Percentiles rank a stretch among this genome's conserved stretches.
phyloP scores from a whole-genome alignment of 2,329 filamentous ascomycete genomes.

The Ascocoryne sarcoides region DNA sequence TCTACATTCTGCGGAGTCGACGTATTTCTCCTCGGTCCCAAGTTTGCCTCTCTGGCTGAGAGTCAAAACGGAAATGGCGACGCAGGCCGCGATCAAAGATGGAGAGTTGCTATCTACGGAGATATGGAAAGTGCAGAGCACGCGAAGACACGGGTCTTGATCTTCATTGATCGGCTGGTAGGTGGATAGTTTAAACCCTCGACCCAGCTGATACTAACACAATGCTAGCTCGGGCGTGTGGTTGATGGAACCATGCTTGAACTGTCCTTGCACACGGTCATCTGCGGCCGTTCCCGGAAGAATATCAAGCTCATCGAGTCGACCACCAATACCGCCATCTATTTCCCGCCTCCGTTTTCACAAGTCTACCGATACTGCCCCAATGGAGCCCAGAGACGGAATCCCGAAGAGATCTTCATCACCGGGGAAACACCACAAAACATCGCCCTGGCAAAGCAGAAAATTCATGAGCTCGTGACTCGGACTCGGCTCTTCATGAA shows the following conservation, averaged over 20 bases:
- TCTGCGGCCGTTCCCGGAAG: slow-evolving; percentile 88
- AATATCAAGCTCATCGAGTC: slow-evolving; percentile 98
- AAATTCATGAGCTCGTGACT: slow-evolving; percentile 76
- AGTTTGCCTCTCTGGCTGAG: slow-evolving; percentile 69
- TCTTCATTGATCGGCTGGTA: slow-evolving; percentile 69
- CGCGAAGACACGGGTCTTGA: slow-evolving; percentile 89
- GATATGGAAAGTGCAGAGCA: slow-evolving; percentile 94
- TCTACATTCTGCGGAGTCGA: slow-evolving; percentile 87
- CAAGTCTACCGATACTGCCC: slow-evolving; percentile 86
- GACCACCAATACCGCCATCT: slow-evolving; percentile 90
- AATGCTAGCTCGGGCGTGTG: slow-evolving; percentile 55
- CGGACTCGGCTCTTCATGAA: slow-evolving; percentile 82
- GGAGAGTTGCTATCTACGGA: slow-evolving; percentile 88
- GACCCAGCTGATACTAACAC: slow-evolving; percentile 34
- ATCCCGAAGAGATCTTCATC: slow-evolving; percentile 87
- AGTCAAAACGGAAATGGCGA: slow-evolving; percentile 66
- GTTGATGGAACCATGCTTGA: slow-evolving; percentile 79
- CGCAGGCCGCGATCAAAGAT: slow-evolving; percentile 75
- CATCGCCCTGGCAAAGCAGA: slow-evolving; percentile 83
- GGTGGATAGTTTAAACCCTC: no score
- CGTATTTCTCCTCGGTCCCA: slow-evolving; percentile 90
- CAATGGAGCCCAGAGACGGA: slow-evolving; percentile 68
- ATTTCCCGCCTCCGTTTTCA: slow-evolving; percentile 92
- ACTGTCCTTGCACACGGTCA: slow-evolving; percentile 77
- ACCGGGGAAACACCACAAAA: slow-evolving; percentile 80